These are phyloP conservation scores for Starmerella gropengiesseri DNA, from an alignment of 805 yeast genomes.

Conservation along the genomic window DNA sequence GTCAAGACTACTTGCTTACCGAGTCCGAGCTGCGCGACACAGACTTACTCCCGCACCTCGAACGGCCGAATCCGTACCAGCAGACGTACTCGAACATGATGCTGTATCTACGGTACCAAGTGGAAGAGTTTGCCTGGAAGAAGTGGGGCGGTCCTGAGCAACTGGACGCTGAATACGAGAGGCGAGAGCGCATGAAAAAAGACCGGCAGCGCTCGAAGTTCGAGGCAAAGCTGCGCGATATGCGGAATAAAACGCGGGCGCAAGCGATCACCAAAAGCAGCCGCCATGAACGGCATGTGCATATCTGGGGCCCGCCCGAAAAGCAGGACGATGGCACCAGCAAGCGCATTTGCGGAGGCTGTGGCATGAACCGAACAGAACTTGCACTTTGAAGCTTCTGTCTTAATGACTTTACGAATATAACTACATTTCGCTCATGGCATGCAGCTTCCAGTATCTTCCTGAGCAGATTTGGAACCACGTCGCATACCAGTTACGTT, in stretches of 20 bases:
- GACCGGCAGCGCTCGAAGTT: slow-evolving; percentile 69
- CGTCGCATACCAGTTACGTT: background rate
- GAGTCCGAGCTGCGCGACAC: slow-evolving; percentile 82
- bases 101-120: slow-evolving; percentile 75
- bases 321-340: slow-evolving; percentile 19
- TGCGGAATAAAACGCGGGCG: slow-evolving; percentile 87
- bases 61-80: slow-evolving; percentile 90
- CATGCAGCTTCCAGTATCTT: no score
- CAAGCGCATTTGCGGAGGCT: slow-evolving; percentile 18
- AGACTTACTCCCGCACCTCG: slow-evolving; percentile 58
- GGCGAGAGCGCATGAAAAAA: slow-evolving; percentile 62
- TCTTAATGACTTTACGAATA: no score
- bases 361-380: slow-evolving; percentile 23
- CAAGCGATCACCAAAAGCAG: slow-evolving; percentile 65
- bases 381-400: background rate
- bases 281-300: slow-evolving; percentile 51
- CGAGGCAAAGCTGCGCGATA: slow-evolving; percentile 65
- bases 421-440: no score
- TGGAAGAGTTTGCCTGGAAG: slow-evolving; percentile 84
- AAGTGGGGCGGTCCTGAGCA: slow-evolving; percentile 92
- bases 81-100: slow-evolving; percentile 86
- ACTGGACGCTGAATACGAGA: slow-evolving; percentile 83
- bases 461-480: no score
- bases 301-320: slow-evolving; percentile 48
- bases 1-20: slow-evolving; percentile 81